A percentile compares a stretch with the other conserved stretches of the same genome.
Conservation (phyloP, 306 rosid genomes). For the Prunus armeniaca region DNA sequence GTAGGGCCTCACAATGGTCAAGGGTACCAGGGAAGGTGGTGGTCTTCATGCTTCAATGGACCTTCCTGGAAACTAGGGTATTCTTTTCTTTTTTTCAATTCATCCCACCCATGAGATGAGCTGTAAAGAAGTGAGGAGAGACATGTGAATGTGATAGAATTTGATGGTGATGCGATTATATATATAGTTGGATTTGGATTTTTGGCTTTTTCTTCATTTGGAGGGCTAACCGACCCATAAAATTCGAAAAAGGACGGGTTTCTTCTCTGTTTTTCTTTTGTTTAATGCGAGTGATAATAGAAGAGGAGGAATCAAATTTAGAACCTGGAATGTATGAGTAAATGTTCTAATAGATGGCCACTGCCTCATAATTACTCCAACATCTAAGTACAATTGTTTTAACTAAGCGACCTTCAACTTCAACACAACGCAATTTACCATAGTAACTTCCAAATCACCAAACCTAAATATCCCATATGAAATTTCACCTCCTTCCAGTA, state of each 20-base stretch:
- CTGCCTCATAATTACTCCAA: background rate
- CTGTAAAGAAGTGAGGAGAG: conserved; percentile 9
- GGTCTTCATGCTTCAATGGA: background rate
- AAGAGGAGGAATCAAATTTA: rapidly evolving
- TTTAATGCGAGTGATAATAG: too few species aligned
- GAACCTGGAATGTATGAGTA: too few species aligned
- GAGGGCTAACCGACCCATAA: too few species aligned
- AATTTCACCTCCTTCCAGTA: background rate
- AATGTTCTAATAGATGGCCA: background rate
- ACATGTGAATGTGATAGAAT: conserved; percentile 1
- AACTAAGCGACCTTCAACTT: background rate
- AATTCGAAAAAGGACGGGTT: too few species aligned
- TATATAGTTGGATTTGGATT: background rate
- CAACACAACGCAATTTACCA: background rate
- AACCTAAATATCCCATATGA: background rate
- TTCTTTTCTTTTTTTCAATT: background rate
- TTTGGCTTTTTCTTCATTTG: too few species aligned
- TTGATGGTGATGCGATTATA: background rate
- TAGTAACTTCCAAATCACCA: background rate
- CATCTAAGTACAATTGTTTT: background rate
- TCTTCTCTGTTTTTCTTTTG: too few species aligned
- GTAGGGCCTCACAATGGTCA: conserved; percentile 2
- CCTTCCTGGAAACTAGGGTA: conserved; percentile 4
- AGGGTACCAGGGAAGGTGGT: background rate
- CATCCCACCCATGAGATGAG: background rate